Evolutionary conservation across 2,329 filamentous ascomycete species (phyloP).

Genomic region (Claviceps sorghi): DNA sequence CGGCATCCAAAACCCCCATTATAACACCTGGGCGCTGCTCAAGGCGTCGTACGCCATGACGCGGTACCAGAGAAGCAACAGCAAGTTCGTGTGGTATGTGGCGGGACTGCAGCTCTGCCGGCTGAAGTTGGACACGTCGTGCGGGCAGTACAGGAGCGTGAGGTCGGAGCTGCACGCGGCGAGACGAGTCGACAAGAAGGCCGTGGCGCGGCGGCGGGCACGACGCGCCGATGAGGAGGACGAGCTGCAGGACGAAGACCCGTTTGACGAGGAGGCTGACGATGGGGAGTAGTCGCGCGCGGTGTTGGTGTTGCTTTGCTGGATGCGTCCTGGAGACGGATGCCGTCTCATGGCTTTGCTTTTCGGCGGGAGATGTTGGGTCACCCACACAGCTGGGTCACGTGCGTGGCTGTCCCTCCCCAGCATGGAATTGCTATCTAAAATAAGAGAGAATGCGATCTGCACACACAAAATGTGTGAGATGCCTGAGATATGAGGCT

Average conservation of each 20-base stretch:
- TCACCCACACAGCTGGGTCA: too few relatives aligned
- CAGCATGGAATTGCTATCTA: too few relatives aligned
- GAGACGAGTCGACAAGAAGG: conserved; percentile 21
- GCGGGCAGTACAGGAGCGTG: conserved; percentile 15
- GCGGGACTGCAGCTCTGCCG: conserved; percentile 32
- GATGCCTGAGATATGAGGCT: too few relatives aligned
- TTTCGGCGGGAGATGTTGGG: too few relatives aligned
- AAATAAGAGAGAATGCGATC: too few relatives aligned
- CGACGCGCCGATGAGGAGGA: conserved; percentile 14
- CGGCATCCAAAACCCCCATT: conserved; percentile 11
- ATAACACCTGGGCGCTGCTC: conserved; percentile 31
- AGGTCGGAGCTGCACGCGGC: conserved; percentile 21
- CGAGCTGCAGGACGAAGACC: background rate
- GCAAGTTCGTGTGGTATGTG: conserved; percentile 30
- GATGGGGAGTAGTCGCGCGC: background rate
- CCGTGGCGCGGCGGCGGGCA: conserved; percentile 11
- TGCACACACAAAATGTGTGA: too few relatives aligned
- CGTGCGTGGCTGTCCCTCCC: too few relatives aligned
- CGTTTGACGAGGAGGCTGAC: background rate
- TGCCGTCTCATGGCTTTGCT: too few relatives aligned
- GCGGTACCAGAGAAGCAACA: background rate
- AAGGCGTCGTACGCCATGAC: conserved; percentile 36
- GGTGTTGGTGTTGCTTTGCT: too few relatives aligned
- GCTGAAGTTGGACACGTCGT: conserved; percentile 26
- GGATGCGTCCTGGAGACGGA: too few relatives aligned